Evolutionary conservation across 139 green algal species (phyloP).

Genomic region (Tetraselmis chui): DNA sequence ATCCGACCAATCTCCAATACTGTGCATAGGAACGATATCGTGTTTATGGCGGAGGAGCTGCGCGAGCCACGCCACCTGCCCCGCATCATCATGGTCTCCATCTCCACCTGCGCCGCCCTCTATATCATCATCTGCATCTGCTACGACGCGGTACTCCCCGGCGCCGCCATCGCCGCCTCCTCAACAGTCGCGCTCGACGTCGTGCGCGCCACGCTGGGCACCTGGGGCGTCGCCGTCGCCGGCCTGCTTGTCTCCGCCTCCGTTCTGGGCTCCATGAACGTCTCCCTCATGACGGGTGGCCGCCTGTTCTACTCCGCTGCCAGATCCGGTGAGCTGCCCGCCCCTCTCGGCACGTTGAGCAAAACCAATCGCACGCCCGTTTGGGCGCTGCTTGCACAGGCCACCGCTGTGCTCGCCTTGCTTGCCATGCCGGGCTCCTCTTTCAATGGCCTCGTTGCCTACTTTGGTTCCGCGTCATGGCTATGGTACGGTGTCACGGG

Average conservation of each 20-base stretch:
- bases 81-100: not conserved
- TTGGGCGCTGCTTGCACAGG: not conserved
- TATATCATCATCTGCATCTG: not conserved
- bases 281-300: not conserved
- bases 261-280: not conserved
- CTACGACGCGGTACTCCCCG: not conserved
- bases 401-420: not conserved
- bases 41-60: not conserved
- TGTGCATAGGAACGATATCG: not conserved
- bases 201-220: not conserved
- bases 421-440: not conserved
- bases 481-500: not conserved
- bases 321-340: not conserved
- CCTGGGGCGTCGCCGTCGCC: not conserved
- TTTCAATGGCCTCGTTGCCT: not conserved
- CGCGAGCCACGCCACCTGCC: not conserved
- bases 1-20: too few species aligned
- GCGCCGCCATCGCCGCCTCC: not conserved
- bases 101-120: not conserved
- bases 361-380: not conserved
- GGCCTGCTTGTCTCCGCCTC: not conserved
- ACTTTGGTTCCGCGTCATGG: not conserved
- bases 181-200: not conserved
- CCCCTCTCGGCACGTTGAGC: not conserved
- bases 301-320: not conserved